Evolutionary conservation across 139 green algal genomes (phyloP).

Genomic region (Haematococcus lacustris): DNA sequence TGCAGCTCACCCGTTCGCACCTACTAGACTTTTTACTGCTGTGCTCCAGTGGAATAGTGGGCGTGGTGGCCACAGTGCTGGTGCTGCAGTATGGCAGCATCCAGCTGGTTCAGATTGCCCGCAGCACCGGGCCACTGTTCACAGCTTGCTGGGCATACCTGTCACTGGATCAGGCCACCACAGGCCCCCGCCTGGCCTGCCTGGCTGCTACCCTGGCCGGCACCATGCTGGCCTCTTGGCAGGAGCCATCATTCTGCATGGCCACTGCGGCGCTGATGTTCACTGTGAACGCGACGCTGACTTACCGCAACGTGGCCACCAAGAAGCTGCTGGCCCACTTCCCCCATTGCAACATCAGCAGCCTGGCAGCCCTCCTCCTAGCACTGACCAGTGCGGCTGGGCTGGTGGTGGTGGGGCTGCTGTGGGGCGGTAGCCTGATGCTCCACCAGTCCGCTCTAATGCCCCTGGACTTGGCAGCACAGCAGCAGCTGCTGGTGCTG

Average conservation of each 20-base stretch:
- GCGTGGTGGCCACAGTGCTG: not conserved
- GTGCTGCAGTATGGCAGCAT: conserved; percentile 18
- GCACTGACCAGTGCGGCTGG: too few species aligned
- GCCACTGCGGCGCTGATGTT: conserved; percentile 12
- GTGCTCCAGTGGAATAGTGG: conserved; percentile 2
- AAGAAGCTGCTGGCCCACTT: conserved; percentile 7
- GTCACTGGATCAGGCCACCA: conserved; percentile 13
- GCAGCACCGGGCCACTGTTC: conserved; percentile 18
- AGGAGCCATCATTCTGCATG: conserved; percentile 10
- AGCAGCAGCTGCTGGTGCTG: conserved; percentile 3
- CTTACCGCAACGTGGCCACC: conserved; percentile 10
- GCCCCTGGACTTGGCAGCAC: too few species aligned
- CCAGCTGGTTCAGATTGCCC: conserved; percentile 17
- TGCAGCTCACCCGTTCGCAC: not conserved
- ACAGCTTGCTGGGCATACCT: conserved; percentile 14
- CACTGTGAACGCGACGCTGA: conserved; percentile 11
- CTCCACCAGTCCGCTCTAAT: too few species aligned
- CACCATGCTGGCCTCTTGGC: conserved; percentile 17
- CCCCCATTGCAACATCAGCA: too few species aligned
- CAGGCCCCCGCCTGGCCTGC: not conserved
- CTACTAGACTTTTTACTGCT: conserved; percentile 5
- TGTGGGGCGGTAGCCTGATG: too few species aligned
- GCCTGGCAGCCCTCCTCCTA: too few species aligned
- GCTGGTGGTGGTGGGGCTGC: too few species aligned
- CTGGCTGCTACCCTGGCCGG: conserved; percentile 6